Evolutionary conservation across 1,284 basidiomycete genomes (phyloP).

Genomic region (Ganoderma sp.): DNA sequence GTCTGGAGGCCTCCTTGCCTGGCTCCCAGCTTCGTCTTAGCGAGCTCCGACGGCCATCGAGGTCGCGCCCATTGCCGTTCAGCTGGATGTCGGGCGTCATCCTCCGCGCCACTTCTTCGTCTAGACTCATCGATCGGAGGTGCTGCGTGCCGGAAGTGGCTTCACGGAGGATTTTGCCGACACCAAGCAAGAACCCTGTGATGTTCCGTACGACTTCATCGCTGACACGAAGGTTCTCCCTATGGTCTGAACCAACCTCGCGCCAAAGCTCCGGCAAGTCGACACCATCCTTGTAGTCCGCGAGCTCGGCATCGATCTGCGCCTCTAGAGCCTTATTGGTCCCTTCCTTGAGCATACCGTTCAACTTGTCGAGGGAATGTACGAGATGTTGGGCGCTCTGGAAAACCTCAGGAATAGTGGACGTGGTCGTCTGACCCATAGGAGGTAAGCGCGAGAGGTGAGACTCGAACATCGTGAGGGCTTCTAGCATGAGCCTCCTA

Average conservation of each 20-base stretch:
- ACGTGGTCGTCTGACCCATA: conserved; percentile 48
- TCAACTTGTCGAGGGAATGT: conserved; percentile 65
- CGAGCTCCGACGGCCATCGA: conserved; percentile 57
- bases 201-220: conserved; percentile 78
- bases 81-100: conserved; percentile 35
- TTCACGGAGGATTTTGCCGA: conserved; percentile 72
- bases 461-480: conserved; percentile 71
- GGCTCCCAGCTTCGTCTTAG: conserved; percentile 63
- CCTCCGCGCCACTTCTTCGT: conserved; percentile 48
- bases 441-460: conserved; percentile 59
- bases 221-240: conserved; percentile 70
- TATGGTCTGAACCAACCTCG: conserved; percentile 67
- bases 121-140: conserved; percentile 54
- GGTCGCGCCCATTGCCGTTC: conserved; percentile 38
- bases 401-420: conserved; percentile 57
- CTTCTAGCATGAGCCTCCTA: conserved; percentile 67
- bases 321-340: conserved; percentile 65
- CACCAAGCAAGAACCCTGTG: conserved; percentile 73
- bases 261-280: conserved; percentile 67
- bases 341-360: conserved; percentile 59
- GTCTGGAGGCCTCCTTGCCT: conserved; percentile 32
- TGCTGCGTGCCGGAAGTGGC: conserved; percentile 49
- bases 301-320: conserved; percentile 76
- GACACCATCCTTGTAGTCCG: conserved; percentile 43
- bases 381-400: conserved; percentile 68